Conservation (phyloP, 2,329 filamentous ascomycete genomes). For the Cladosporium cucumerinum region DNA sequence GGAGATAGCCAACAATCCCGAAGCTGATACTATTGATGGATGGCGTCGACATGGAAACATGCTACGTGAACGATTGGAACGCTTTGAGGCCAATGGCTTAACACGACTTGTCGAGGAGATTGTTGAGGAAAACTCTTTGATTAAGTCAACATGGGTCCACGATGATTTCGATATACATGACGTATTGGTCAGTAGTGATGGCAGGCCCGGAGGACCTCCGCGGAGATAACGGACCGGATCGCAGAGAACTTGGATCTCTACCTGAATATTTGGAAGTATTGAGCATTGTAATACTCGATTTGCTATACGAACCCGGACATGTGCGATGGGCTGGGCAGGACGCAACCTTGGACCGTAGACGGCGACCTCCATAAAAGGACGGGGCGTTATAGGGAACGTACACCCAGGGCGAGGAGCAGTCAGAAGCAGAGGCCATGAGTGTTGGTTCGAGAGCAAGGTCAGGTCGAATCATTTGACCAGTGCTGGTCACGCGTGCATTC, state of each 20-base stretch:
- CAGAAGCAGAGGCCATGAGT: no score
- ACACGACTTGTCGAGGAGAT: not conserved
- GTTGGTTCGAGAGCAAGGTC: no score
- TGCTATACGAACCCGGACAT: not conserved
- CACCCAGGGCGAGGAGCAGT: not conserved
- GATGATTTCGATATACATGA: not conserved
- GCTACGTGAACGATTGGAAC: not conserved
- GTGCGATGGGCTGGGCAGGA: no score
- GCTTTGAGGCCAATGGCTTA: not conserved
- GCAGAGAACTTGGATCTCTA: not conserved
- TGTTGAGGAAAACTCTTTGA: not conserved
- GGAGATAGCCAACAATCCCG: not conserved
- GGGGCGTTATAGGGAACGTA: no score
- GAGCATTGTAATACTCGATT: not conserved
- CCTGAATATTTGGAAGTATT: not conserved
- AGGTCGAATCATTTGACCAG: no score
- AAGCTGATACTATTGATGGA: not conserved
- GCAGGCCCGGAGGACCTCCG: not conserved
- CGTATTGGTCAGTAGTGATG: not conserved
- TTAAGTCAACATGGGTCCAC: not conserved
- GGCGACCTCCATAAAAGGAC: no score
- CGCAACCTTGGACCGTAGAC: no score
- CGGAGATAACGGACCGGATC: not conserved
- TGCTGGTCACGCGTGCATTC: no score
- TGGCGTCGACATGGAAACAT: not conserved